These are phyloP conservation scores for Kappamyces sp. DNA, from an alignment of 192 early-diverging fungal genomes.

Conservation along the genomic window DNA sequence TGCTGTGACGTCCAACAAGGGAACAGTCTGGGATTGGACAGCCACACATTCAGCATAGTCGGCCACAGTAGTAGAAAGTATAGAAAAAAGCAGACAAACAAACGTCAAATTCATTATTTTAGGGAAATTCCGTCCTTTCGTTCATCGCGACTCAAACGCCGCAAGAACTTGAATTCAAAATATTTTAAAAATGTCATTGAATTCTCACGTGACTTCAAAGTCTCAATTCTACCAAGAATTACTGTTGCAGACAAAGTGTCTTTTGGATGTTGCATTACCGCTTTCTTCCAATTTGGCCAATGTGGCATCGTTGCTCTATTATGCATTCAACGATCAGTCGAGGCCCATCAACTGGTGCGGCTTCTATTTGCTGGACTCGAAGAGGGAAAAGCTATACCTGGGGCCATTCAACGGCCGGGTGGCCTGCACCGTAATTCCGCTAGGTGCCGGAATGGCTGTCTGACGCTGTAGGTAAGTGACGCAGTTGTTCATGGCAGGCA, in stretches of 20 bases:
- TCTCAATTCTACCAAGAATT: conserved; percentile 69
- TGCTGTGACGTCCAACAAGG: too few species aligned
- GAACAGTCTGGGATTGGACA: too few species aligned
- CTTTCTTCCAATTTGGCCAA: conserved; percentile 77
- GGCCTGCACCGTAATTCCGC: conserved; percentile 79
- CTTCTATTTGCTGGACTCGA: conserved; percentile 60
- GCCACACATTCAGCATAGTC: too few species aligned
- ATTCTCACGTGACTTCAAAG: too few species aligned
- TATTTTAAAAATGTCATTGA: too few species aligned
- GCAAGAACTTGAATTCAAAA: too few species aligned
- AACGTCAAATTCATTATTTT: too few species aligned
- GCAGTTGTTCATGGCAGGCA: neutral
- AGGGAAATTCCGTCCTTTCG: too few species aligned
- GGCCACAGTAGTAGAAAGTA: too few species aligned
- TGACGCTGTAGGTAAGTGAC: too few species aligned
- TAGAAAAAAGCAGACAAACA: too few species aligned
- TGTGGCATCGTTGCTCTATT: conserved; percentile 71
- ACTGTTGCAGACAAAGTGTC: conserved; percentile 44
- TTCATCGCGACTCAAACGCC: too few species aligned
- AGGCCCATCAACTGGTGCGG: conserved; percentile 59
- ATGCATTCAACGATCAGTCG: conserved; percentile 50
- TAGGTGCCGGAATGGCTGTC: conserved; percentile 33
- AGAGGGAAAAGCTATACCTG: conserved; percentile 49
- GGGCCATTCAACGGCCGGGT: conserved; percentile 87
- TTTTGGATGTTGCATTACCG: conserved; percentile 65